Percentiles rank a stretch among this genome's conserved stretches.
Conservation (phyloP, 495 filamentous ascomycete genomes). For the Tuber microsphaerosporum region DNA sequence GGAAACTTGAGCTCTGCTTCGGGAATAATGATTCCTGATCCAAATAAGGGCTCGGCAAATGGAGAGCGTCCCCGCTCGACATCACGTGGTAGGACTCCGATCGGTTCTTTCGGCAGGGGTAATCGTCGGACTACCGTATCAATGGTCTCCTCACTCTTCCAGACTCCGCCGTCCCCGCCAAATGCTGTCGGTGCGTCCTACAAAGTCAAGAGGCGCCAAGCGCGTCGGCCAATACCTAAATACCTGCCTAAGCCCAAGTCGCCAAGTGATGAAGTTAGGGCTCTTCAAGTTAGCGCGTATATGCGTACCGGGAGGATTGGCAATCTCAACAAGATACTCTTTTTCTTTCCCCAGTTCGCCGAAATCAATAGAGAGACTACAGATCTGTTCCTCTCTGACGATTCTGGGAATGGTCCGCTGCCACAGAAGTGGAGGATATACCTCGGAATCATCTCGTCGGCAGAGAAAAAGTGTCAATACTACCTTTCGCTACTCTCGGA, state of each 20-base stretch:
- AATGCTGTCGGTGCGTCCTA: constrained; percentile 29
- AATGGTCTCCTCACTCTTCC: constrained; percentile 33
- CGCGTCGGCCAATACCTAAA: constrained; percentile 29
- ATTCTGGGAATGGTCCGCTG: constrained; percentile 29
- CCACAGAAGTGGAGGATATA: constrained; percentile 34
- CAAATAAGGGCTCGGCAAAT: constrained; percentile 31
- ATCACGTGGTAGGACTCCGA: constrained; percentile 34
- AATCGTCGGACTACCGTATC: constrained; percentile 30
- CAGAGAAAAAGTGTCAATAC: constrained; percentile 34
- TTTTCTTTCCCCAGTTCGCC: constrained; percentile 31
- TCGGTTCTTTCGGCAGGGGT: constrained; percentile 29
- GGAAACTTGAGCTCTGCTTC: constrained; percentile 28
- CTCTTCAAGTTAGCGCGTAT: constrained; percentile 27
- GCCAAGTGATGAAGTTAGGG: constrained; percentile 23
- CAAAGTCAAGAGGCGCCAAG: constrained; percentile 34
- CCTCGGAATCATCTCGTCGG: constrained; percentile 26
- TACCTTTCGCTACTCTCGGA: constrained; percentile 32
- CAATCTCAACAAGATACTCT: constrained; percentile 34
- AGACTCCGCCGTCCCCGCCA: constrained; percentile 34
- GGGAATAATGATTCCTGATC: constrained; percentile 35
- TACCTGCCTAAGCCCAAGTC: constrained; percentile 28
- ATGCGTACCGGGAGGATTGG: constrained; percentile 34
- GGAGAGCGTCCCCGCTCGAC: constrained; percentile 35
- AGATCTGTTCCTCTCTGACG: constrained; percentile 32
- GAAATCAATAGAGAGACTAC: constrained; percentile 32